Percentiles rank a stretch among this genome's conserved stretches.
Evolutionary conservation across 352 stramenopile genomes (phyloP).

Genomic region (Phytophthora podocarpi): DNA sequence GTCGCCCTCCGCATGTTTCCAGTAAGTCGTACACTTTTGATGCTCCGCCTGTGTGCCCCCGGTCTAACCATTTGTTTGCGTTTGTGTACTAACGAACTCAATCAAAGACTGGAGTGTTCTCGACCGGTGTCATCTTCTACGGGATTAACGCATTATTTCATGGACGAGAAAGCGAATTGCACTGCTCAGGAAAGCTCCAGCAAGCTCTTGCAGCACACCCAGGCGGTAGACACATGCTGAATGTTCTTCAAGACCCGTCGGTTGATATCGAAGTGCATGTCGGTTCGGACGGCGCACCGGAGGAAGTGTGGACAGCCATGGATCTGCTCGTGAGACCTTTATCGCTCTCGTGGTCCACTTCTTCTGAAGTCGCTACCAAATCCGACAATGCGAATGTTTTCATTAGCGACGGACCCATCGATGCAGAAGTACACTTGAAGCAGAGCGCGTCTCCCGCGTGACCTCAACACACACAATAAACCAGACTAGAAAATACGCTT

Average conservation of each 20-base stretch:
- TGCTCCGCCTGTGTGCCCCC: not conserved
- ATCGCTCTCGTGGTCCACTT: not conserved
- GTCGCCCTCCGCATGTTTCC: slow-evolving; percentile 47
- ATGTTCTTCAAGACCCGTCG: slow-evolving; percentile 37
- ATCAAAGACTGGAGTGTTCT: slow-evolving; percentile 20
- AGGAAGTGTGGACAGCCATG: slow-evolving; percentile 30
- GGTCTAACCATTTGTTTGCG: not conserved
- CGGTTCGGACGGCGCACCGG: slow-evolving; percentile 37
- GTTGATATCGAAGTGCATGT: slow-evolving; percentile 45
- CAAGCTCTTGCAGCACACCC: slow-evolving; percentile 32
- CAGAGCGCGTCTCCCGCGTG: slow-evolving; percentile 7
- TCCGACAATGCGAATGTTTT: not conserved
- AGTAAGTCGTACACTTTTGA: slow-evolving; percentile 41
- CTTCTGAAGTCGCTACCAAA: not conserved
- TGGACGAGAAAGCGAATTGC: slow-evolving; percentile 23
- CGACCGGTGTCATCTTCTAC: slow-evolving; percentile 26
- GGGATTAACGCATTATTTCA: slow-evolving; percentile 23
- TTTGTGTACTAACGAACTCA: no score
- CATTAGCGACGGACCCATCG: not conserved
- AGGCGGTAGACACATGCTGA: slow-evolving; percentile 28
- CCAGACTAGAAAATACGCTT: no score
- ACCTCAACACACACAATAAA: slow-evolving; percentile 16
- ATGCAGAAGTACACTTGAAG: not conserved
- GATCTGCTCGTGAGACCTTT: slow-evolving; percentile 15
- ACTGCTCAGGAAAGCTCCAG: slow-evolving; percentile 29